Evolutionary conservation across 1,284 basidiomycete species (phyloP), one percentile per base, ranked within the genome.

Genomic region (Tremellales sp.): DNA sequence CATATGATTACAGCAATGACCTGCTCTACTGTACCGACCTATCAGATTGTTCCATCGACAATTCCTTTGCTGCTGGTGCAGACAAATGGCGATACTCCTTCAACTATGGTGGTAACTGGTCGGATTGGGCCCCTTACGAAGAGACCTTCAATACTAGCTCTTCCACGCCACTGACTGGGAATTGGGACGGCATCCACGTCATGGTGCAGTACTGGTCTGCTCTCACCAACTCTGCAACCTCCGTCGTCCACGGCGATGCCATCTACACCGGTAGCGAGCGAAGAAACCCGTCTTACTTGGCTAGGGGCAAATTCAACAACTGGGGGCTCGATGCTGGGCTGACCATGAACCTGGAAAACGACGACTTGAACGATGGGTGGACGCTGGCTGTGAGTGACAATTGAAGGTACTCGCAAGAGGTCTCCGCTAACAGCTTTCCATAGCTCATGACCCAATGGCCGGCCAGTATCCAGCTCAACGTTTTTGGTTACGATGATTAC

Each of bases 321-420:
- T 90, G 86, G 86, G 87, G 87, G 48, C 87, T 80, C 63, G 87
- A 90, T 72, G 75, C 80, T 51, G 87, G 87, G 64, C 77, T 87
- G 34, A 56, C 77, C 0, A 77, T 83, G 37, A 56, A 77, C 52
- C 84, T 88, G 82, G 73, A 70, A 18, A 36, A 18, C 21, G 18
- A 36, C 34, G 21, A 36, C 18, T 9, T 19, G 34, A 19, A 18
- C 18, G 34, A 36, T 10, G 34, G 34, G 21, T 36, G 34, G n/a
- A n/a, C n/a, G n/a, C n/a, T n/a, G n/a, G n/a, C n/a, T n/a, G n/a
- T n/a, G n/a, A n/a, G n/a, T n/a, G n/a, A n/a, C n/a, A n/a, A n/a
- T n/a, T n/a, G n/a, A n/a, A n/a, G n/a, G n/a, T n/a, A n/a, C n/a
- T n/a, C n/a, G 28, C 79, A 83, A 49, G 78, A 77, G 36, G 70